Evolutionary conservation across 2,329 filamentous ascomycete species (phyloP), one percentile per base, ranked within the genome.

Genomic region (Trichoderma harzianum): DNA sequence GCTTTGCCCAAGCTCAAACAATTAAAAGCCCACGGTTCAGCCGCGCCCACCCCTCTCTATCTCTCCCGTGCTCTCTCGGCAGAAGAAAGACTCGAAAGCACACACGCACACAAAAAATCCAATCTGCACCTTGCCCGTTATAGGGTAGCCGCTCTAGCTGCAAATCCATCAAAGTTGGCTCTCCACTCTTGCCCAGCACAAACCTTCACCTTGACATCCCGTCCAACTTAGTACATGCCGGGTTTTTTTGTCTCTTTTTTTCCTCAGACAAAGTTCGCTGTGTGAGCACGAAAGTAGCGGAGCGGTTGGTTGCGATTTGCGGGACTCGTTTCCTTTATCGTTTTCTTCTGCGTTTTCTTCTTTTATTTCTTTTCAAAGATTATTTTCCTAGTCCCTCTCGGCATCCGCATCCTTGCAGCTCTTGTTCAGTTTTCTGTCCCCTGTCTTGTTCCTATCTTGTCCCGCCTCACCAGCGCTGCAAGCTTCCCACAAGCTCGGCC

Each of bases 251-350:
- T 71, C 72, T 69, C 71, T 68, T 62, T 69, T 28, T 47, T 68
- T 18, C 55, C 61, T 64, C 70, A 72, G 72, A 73, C 72, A 75
- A 60, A 47, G 32, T 24, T 65, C 36, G 64, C 70, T 72, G 63
- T 71, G 58, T 70, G 71, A 55, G 51, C 62, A 66, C 62, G 36
- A 55, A 65, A 18, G 61, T 69, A 73, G 72, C 72, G 69, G 68
- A 75, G 74, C 71, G 73, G 73, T 72, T 74, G 66, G 72, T 74
- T 76, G 75, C 75, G 72, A 76, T 75, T 75, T 75, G 70, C 55
- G 64, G 74, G 74, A 75, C 73, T 73, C 73, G 75, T 70, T 75
- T 74, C 74, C 76, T 70, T 73, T 76, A 73, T 73, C 73, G 70
- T 75, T 74, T 76, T 69, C 73, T 76, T 74, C 73, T 76, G 74